These are phyloP conservation scores for Ophiostoma montium DNA, from an alignment of 2,329 filamentous ascomycete genomes.

Conservation along the genomic window DNA sequence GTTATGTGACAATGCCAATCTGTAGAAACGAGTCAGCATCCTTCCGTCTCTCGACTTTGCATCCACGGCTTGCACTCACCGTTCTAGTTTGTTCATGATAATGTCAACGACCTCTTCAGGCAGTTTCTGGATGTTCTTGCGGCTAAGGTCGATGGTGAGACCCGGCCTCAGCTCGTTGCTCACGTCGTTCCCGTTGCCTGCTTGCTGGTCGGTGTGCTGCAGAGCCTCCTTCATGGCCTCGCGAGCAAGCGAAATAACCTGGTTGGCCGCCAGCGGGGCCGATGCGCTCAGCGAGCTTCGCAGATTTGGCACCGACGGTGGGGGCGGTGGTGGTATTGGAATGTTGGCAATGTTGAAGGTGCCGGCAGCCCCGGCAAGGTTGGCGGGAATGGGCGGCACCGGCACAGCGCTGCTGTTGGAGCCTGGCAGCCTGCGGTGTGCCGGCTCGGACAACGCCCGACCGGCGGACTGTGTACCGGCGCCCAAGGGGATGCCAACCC, in stretches of 20 bases:
- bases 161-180: slow-evolving; percentile 52
- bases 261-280: slow-evolving; percentile 41
- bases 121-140: slow-evolving; percentile 56
- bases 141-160: slow-evolving; percentile 65
- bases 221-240: slow-evolving; percentile 55
- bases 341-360: slow-evolving; percentile 11
- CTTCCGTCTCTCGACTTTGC: neutral
- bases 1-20: slow-evolving; percentile 72
- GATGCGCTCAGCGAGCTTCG: slow-evolving; percentile 33
- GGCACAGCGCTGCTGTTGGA: slow-evolving; percentile 15
- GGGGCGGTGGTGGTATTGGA: slow-evolving; percentile 22
- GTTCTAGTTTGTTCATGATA: slow-evolving; percentile 59
- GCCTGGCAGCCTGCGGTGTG: slow-evolving; percentile 19
- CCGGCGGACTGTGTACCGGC: slow-evolving; percentile 6
- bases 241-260: slow-evolving; percentile 51
- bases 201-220: slow-evolving; percentile 50
- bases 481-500: slow-evolving; percentile 9
- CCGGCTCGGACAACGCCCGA: slow-evolving; percentile 23
- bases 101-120: slow-evolving; percentile 63
- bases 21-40: slow-evolving; percentile 20
- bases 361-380: slow-evolving; percentile 3
- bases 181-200: slow-evolving; percentile 43
- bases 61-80: slow-evolving; percentile 31
- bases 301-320: slow-evolving; percentile 25
- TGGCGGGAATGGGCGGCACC: slow-evolving; percentile 13